Evolutionary conservation across 2,329 filamentous ascomycete genomes (phyloP), one percentile per base, ranked within the genome.

Genomic region (Sporothrix brasiliensis): DNA sequence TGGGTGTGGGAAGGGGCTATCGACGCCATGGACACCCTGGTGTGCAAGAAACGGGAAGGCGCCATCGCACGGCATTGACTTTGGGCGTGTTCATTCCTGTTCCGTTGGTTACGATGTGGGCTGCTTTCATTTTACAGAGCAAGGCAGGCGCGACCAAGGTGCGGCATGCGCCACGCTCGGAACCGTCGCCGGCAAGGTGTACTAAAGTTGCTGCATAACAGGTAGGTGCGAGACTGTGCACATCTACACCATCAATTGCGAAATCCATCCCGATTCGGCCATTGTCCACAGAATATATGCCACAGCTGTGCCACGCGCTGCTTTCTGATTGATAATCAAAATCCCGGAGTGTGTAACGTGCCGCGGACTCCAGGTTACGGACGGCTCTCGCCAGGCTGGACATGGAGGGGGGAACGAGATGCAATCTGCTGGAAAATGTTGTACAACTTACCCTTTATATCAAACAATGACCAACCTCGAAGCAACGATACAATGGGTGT

Each of bases 161-260:
- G 21, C n/a, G 21, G 30, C 34, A 34, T 34, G 34, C 34, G 34
- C 34, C 34, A 6, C 21, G 16, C 7, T 61, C 67, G 67, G 67
- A 61, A 61, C 67, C 67, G 67, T 50, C 19, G 41, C 67, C 67
- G 67, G 67, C 67, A 24, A 52, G 49, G 2, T 24, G 24, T 11
- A 11, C 14, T 41, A 9, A 9, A 19, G 10, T 7, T 4, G 11
- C 3, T 10, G n/a, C 44, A n/a, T 9, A 4, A 30, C n/a, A 13
- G 54, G 6, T 30, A 3, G 56, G 21, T 34, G 30, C 1, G 11
- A 10, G 2, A 10, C 5, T 44, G 34, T 24, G n/a, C 58, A 34
- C 30, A 56, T 24, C 49, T 41, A 27, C 69, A 72, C 60, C 70
- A 70, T 72, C 70, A 63, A 72, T 70, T 61, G 70, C 70, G 68